Base-by-base conservation (phyloP, 768 basidiomycete species). In the Hebeloma cylindrosporum region DNA sequence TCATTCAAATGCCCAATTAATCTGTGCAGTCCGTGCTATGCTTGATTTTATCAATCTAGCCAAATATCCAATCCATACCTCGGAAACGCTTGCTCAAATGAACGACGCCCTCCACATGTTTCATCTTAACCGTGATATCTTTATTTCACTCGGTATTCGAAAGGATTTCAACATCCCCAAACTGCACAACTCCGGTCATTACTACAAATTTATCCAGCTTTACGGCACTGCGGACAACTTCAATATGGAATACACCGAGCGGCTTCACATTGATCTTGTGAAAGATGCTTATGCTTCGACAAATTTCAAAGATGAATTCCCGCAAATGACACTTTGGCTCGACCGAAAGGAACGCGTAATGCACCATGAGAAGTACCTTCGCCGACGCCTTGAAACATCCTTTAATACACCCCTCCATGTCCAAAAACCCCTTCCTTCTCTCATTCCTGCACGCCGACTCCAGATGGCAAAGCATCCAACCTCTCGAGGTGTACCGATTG, bases 321-420 rank as follows among this genome's bases (percentile, higher is more conserved):
- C 54, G 10, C 73, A 74, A 43, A 76, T 76, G 74, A 63, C 65
- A 1, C 21, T 37, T 0, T 72, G 67, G 67, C 56, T 77, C 0
- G 53, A 62, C 11, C 52, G 62, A 2, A 58, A 63, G 16, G 71
- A 74, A 41, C 60, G 65, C 6, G 52, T 74, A 4, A 21, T 48
- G 9, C 49, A 48, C 0, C 63, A 63, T 31, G 18, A 47, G 2
- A 42, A 59, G 2, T 71, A 50, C 70, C 64, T 60, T 39, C 39
- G 1, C 32, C 56, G 3, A 45, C 43, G 28, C n/a, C 31, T 41
- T 8, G 7, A 27, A 28, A 10, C 14, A 17, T 8, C 22, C n/a
- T n/a, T n/a, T 14, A 4, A 21, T 25, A 14, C 43, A 28, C 21
- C 21, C 21, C 22, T 22, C 6, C 9, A 32, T 11, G 22, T 45